These are phyloP conservation scores for Salmacisia buchloeana DNA, from an alignment of 1,284 basidiomycete genomes.

Conservation along the genomic window DNA sequence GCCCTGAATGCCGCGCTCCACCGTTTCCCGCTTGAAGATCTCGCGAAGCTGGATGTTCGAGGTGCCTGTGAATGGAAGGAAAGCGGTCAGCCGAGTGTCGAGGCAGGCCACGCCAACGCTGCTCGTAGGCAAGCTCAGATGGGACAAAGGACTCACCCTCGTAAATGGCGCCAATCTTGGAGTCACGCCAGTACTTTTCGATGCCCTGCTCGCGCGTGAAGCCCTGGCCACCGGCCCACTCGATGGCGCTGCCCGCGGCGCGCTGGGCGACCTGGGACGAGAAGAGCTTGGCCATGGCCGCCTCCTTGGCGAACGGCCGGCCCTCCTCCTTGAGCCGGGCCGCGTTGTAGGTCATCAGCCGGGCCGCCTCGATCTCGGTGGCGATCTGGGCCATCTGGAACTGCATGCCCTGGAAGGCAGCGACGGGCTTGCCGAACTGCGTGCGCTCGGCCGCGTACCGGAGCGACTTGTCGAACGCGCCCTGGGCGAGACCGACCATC, in stretches of 20 bases:
- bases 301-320: constrained; percentile 84
- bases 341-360: constrained; percentile 91
- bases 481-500: constrained; percentile 83
- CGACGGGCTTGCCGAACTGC: constrained; percentile 89
- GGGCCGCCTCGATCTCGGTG: constrained; percentile 84
- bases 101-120: constrained; percentile 54
- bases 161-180: constrained; percentile 73
- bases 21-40: constrained; percentile 65
- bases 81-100: neutral
- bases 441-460: constrained; percentile 87
- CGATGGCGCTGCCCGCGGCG: constrained; percentile 82
- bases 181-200: constrained; percentile 77
- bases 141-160: constrained; percentile 59
- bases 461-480: constrained; percentile 87
- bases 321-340: constrained; percentile 89
- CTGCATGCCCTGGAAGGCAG: constrained; percentile 80
- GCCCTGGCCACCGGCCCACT: constrained; percentile 93
- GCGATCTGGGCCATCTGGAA: constrained; percentile 85
- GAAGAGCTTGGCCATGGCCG: constrained; percentile 86
- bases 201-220: constrained; percentile 79
- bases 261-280: constrained; percentile 80
- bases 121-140: neutral
- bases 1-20: constrained; percentile 37
- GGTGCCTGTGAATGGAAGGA: neutral
- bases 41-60: constrained; percentile 90